These are phyloP conservation scores for Scheffersomyces lignicola DNA, from an alignment of 1,139 yeast species.

Conservation along the genomic window DNA sequence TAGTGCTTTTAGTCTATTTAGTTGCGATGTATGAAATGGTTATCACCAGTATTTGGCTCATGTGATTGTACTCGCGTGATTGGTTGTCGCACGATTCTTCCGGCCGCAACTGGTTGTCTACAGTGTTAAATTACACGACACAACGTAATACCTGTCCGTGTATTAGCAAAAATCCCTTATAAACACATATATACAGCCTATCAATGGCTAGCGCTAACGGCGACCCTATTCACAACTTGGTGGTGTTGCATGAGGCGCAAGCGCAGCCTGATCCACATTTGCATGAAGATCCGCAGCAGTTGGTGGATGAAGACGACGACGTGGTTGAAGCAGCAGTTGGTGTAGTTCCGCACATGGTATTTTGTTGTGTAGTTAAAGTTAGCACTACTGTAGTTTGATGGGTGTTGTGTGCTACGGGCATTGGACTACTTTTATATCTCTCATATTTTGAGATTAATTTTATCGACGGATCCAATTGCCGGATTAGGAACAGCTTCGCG, in stretches of 20 bases:
- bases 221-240: slow-evolving; percentile 34
- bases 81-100: too few species aligned
- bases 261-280: slow-evolving; percentile 45
- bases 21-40: not conserved
- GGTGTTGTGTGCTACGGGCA: not conserved
- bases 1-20: slow-evolving; percentile 2
- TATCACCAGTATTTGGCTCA: not conserved
- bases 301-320: slow-evolving; percentile 8
- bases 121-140: too few species aligned
- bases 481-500: slow-evolving; percentile 1
- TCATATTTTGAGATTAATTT: not conserved
- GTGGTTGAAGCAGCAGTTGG: slow-evolving; percentile 16
- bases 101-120: too few species aligned
- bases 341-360: slow-evolving; percentile 25
- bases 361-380: not conserved
- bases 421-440: slow-evolving; percentile 4
- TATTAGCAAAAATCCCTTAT: too few species aligned
- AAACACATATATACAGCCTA: not conserved
- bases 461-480: slow-evolving; percentile 7
- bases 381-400: slow-evolving; percentile 2
- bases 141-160: too few species aligned
- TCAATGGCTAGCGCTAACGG: not conserved
- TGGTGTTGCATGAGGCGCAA: slow-evolving; percentile 42
- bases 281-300: slow-evolving; percentile 41
- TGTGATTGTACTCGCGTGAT: too few species aligned